A percentile compares a stretch with the other conserved stretches of the same genome.
Evolutionary conservation across 352 stramenopile genomes (phyloP).

Genomic region (Hyaloperonospora brassicae): DNA sequence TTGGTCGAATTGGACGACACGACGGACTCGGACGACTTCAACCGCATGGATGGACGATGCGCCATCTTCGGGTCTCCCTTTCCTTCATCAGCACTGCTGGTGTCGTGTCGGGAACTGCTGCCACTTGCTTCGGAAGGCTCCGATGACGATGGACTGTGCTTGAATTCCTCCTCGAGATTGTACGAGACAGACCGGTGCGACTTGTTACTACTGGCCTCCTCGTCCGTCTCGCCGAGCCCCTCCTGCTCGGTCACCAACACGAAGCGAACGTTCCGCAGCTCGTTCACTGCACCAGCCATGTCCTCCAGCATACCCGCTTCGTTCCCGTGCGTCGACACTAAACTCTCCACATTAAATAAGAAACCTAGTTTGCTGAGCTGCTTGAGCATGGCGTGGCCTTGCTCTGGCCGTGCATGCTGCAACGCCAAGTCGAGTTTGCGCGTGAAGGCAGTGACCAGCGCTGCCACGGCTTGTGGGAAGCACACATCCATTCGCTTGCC

Average conservation of each 20-base stretch:
- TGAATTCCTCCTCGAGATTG: slow-evolving; percentile 59
- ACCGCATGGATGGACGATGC: slow-evolving; percentile 23
- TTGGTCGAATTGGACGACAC: slow-evolving; percentile 30
- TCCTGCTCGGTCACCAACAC: slow-evolving; percentile 75
- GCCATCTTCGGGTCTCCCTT: slow-evolving; percentile 17
- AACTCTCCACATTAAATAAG: slow-evolving; percentile 77
- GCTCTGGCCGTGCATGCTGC: slow-evolving; percentile 36
- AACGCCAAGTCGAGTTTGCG: slow-evolving; percentile 72
- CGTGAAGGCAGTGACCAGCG: slow-evolving; percentile 75
- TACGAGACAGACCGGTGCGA: slow-evolving; percentile 49
- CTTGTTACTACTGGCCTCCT: slow-evolving; percentile 31
- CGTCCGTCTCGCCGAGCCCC: slow-evolving; percentile 28
- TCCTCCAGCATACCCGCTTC: slow-evolving; percentile 85
- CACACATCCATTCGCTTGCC: slow-evolving; percentile 81
- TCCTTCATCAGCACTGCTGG: slow-evolving; percentile 16
- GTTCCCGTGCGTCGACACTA: slow-evolving; percentile 82
- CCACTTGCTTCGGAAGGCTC: slow-evolving; percentile 15
- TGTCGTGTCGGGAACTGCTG: slow-evolving; percentile 9
- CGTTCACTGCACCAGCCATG: slow-evolving; percentile 75
- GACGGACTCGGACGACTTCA: slow-evolving; percentile 24
- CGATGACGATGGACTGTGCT: slow-evolving; percentile 28
- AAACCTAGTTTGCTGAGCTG: slow-evolving; percentile 76
- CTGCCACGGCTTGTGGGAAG: slow-evolving; percentile 69
- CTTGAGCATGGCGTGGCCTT: slow-evolving; percentile 57
- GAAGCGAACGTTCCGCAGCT: slow-evolving; percentile 73